Percentiles rank a stretch among this genome's conserved stretches.
Conservation (phyloP, 1,284 basidiomycete genomes). For the Tremellales sp. region DNA sequence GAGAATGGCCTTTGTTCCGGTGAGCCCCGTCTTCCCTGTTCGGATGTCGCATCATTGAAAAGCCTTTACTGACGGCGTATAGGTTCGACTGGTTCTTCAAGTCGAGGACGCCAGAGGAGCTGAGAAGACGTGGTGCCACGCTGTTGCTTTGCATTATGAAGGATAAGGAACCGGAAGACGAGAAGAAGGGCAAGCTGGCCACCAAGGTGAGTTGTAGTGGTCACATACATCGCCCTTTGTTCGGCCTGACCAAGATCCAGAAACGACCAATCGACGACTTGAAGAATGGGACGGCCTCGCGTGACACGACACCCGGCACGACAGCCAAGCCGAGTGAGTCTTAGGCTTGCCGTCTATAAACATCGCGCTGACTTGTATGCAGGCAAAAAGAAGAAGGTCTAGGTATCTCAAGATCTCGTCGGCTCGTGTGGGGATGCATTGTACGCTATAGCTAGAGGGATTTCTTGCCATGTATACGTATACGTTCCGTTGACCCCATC, state of each 20-base stretch:
- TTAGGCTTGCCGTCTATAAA: not conserved
- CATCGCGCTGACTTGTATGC: not conserved
- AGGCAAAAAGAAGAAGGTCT: not conserved
- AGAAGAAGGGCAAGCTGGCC: conserved; percentile 38
- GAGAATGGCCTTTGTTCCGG: conserved; percentile 91
- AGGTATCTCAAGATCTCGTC: not conserved
- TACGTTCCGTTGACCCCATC: not conserved
- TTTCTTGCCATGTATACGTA: too few relatives aligned
- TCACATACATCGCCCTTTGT: not conserved
- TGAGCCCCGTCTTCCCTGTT: conserved; percentile 13
- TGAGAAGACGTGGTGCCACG: conserved; percentile 85
- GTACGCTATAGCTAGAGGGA: not conserved
- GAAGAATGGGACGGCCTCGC: conserved; percentile 34
- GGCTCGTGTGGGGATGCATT: not conserved
- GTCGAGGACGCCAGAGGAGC: conserved; percentile 83
- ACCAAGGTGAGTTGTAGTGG: conserved; percentile 33
- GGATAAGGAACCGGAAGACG: conserved; percentile 62
- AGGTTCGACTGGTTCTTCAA: conserved; percentile 98
- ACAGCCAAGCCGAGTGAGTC: conserved; percentile 14
- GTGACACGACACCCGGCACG: conserved; percentile 41
- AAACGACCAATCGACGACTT: conserved; percentile 51
- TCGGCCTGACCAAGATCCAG: conserved; percentile 19
- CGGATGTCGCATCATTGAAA: not conserved
- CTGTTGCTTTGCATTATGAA: conserved; percentile 87
- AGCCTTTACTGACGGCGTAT: not conserved